Evolutionary conservation across 2,329 filamentous ascomycete genomes (phyloP).

Genomic region (Didymella segeticola): DNA sequence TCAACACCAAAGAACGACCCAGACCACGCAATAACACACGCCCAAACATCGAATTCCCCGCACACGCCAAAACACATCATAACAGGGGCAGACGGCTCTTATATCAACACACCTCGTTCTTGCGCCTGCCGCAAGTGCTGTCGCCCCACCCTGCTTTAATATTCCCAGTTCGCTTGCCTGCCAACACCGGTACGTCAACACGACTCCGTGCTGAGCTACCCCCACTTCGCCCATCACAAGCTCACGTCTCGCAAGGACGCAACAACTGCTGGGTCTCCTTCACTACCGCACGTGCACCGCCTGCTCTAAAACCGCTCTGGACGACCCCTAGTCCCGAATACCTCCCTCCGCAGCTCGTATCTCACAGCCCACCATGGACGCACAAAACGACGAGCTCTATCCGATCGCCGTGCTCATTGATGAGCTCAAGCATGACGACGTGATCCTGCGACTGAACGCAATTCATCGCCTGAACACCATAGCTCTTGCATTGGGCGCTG

Average conservation of each 20-base stretch:
- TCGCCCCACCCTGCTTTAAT: conserved; percentile 26
- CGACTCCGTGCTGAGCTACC: conserved; percentile 33
- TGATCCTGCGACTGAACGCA: conserved; percentile 95
- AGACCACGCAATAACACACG: conserved; percentile 30
- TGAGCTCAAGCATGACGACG: conserved; percentile 99
- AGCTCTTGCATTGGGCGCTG: conserved; percentile 91
- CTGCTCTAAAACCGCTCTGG: conserved; percentile 20
- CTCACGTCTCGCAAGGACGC: conserved; percentile 26
- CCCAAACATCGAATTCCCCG: conserved; percentile 26
- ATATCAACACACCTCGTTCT: conserved; percentile 6
- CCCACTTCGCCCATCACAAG: conserved; percentile 28
- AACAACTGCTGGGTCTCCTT: background rate
- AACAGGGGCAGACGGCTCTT: conserved; percentile 24
- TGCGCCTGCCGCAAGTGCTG: conserved; percentile 20
- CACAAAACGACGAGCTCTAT: conserved; percentile 97
- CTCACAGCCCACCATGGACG: conserved; percentile 71
- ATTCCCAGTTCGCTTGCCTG: conserved; percentile 35
- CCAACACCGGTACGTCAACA: conserved; percentile 48
- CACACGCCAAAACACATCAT: conserved; percentile 15
- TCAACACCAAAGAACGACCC: conserved; percentile 15
- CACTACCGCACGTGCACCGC: conserved; percentile 24
- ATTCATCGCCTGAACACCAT: conserved; percentile 98
- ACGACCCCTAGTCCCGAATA: conserved; percentile 29
- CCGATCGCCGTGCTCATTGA: conserved; percentile 99
- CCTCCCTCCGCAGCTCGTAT: conserved; percentile 26